phyloP scores from a whole-genome alignment of 352 stramenopile genomes.

The Phytophthora fragariae region DNA sequence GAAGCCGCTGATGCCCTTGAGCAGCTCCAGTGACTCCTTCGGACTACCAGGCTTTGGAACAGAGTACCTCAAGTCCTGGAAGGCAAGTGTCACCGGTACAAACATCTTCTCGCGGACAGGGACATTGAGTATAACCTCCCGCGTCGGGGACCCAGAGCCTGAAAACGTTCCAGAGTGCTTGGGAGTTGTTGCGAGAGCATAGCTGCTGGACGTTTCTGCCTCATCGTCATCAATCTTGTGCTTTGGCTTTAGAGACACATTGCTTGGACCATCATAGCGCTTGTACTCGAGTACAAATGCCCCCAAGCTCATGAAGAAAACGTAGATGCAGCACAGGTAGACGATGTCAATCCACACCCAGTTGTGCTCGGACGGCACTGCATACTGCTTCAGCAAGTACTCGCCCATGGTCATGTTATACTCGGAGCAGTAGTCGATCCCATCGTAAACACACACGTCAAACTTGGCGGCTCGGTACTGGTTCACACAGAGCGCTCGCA shows the following conservation, averaged over 20 bases:
- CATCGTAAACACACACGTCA: conserved; percentile 41
- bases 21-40: conserved; percentile 47
- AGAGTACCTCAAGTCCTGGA: conserved; percentile 45
- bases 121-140: too few species aligned
- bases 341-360: conserved; percentile 43
- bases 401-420: conserved; percentile 44
- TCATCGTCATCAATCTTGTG: neutral
- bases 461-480: conserved; percentile 49
- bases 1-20: conserved; percentile 57
- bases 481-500: conserved; percentile 50
- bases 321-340: conserved; percentile 33
- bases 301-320: conserved; percentile 34
- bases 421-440: conserved; percentile 47
- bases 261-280: conserved; percentile 38
- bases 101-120: conserved; percentile 27
- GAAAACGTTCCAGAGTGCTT: conserved; percentile 29
- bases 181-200: conserved; percentile 21
- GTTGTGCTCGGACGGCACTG: conserved; percentile 26
- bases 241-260: conserved; percentile 19
- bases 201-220: conserved; percentile 10
- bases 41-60: conserved; percentile 42
- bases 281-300: conserved; percentile 46
- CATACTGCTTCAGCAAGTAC: conserved; percentile 46
- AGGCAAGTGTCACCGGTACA: conserved; percentile 40
- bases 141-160: too few species aligned